These are phyloP conservation scores for Psilocybe tampanensis DNA, from an alignment of 768 basidiomycete genomes.

Conservation along the genomic window DNA sequence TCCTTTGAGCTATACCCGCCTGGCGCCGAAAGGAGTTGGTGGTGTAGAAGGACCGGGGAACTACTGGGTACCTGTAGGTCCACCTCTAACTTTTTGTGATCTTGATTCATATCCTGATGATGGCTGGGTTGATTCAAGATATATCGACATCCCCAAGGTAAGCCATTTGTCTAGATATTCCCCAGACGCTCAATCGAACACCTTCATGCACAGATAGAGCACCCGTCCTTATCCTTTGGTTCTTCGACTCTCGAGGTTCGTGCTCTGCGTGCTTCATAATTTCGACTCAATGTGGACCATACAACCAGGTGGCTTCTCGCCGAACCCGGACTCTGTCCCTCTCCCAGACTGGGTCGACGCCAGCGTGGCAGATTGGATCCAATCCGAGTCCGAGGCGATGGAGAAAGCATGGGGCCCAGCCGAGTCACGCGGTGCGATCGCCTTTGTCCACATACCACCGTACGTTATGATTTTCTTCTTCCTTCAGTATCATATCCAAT, in stretches of 20 bases:
- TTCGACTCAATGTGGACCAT: background rate
- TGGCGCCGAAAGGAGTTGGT: constrained; percentile 61
- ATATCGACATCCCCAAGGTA: constrained; percentile 30
- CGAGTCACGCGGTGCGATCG: constrained; percentile 55
- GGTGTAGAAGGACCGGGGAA: constrained; percentile 66
- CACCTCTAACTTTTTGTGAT: background rate
- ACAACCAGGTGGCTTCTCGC: constrained; percentile 50
- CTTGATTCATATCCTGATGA: background rate
- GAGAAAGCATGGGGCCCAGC: constrained; percentile 59
- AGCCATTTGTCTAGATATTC: background rate
- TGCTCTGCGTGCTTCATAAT: background rate
- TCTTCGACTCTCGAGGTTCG: constrained; percentile 75
- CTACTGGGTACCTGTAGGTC: constrained; percentile 73
- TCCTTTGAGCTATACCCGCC: constrained; percentile 63
- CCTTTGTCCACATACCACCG: constrained; percentile 80
- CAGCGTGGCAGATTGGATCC: constrained; percentile 64
- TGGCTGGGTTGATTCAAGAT: constrained; percentile 5
- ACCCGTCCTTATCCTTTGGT: constrained; percentile 69
- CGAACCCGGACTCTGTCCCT: constrained; percentile 39
- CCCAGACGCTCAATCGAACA: background rate
- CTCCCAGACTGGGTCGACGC: constrained; percentile 66
- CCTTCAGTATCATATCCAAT: background rate
- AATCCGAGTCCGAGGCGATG: constrained; percentile 54
- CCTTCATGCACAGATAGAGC: constrained; percentile 30
- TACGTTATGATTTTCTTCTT: constrained; percentile 31